Base-by-base conservation (phyloP, 352 stramenopile genomes). In the Phytophthora pinifolia region DNA sequence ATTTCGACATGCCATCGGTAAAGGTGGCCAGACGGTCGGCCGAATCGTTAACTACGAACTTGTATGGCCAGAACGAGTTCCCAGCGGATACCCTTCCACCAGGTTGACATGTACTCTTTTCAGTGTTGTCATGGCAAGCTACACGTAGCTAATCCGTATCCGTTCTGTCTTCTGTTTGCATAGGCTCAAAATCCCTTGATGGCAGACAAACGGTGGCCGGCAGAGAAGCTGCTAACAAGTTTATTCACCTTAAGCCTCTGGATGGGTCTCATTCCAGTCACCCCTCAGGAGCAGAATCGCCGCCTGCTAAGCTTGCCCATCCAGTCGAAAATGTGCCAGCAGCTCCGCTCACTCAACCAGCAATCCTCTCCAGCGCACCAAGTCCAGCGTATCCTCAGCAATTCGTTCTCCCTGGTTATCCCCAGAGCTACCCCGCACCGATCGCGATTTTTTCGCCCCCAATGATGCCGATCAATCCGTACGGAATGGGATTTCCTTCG, bases 401-500 rank as follows among this genome's bases (percentile, higher is more conserved):
- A 9, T 55, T 46, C 35, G 36, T 22, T 38, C 2, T 49, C 1
- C 41, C 54, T 13, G 12, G 44, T 20, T 53, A 55, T 18, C 31
- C 30, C 29, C 54, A 53, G 5, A 47, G 18, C 9, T 56, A 64
- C 29, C 27, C 48, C 13, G 4, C 37, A 2, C 29, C 46, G 6
- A 44, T 33, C 5, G 12, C 44, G 35, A 6, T 54, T 14, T 54
- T 65, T 18, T 17, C 34, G 14, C 30, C 47, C 0, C 43, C 48
- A 46, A 46, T 54, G 37, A 13, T 36, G 10, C 59, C 47, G 9
- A 7, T 45, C 9, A 60, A 53, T 22, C 54, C 41, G 12, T 61
- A 68, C 48, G 55, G 61, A 18, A 31, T 55, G 9, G 56, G 60
- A 12, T 60, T 53, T 55, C 37, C 38, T 42, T 36, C 47, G 13